These are phyloP conservation scores for Omphalotus guepiniiformis DNA, from an alignment of 768 basidiomycete species.

Conservation along the genomic window DNA sequence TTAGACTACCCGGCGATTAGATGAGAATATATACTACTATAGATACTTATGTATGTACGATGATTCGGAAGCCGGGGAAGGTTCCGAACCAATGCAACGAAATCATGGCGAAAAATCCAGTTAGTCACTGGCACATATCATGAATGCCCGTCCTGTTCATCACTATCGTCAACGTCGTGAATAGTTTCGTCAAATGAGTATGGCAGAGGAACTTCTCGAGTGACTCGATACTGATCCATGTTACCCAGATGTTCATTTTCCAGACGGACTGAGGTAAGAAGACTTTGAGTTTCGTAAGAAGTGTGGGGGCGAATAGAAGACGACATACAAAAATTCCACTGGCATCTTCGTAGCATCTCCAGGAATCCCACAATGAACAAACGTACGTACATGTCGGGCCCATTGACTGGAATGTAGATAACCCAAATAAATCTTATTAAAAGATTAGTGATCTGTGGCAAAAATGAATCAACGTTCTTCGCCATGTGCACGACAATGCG, in stretches of 20 bases:
- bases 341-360: slow-evolving; percentile 77
- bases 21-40: too few species aligned
- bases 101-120: too few species aligned
- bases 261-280: slow-evolving; percentile 58
- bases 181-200: slow-evolving; percentile 56
- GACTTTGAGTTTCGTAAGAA: background rate
- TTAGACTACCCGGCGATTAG: too few species aligned
- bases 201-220: slow-evolving; percentile 80
- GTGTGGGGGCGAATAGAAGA: slow-evolving; percentile 10
- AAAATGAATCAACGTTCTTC: background rate
- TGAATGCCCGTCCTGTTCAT: too few species aligned
- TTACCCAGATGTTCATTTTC: slow-evolving; percentile 94
- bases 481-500: background rate
- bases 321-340: slow-evolving; percentile 87
- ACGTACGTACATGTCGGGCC: slow-evolving; percentile 47
- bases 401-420: slow-evolving; percentile 58
- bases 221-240: slow-evolving; percentile 87
- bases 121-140: too few species aligned
- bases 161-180: slow-evolving; percentile 35
- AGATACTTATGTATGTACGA: too few species aligned
- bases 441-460: slow-evolving; percentile 65
- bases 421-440: slow-evolving; percentile 82
- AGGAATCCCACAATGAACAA: slow-evolving; percentile 65
- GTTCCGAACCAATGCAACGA: too few species aligned
- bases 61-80: too few species aligned